These are phyloP conservation scores for Capsicum chinense DNA, from an alignment of 257 asterid species.

Conservation along the genomic window DNA sequence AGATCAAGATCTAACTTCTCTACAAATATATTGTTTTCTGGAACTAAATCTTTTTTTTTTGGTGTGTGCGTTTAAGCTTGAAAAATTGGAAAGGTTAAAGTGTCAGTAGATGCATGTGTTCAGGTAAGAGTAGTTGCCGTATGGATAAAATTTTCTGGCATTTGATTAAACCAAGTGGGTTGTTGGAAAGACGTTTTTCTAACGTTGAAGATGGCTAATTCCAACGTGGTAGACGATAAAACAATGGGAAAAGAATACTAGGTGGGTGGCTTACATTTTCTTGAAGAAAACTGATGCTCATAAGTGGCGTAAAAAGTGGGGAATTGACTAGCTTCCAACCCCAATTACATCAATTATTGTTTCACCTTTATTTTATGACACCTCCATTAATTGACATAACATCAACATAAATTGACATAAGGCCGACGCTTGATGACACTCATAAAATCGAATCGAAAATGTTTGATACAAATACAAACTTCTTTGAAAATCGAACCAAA, in stretches of 20 bases:
- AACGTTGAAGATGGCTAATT: slow-evolving; percentile 36
- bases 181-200: slow-evolving; percentile 18
- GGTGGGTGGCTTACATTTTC: neutral
- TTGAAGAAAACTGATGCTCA: neutral
- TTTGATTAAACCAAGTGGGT: slow-evolving; percentile 23
- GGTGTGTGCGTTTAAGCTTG: neutral
- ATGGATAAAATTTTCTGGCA: neutral
- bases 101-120: neutral
- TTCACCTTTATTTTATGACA: too few relatives aligned
- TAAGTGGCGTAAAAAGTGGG: neutral
- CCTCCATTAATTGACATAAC: too few relatives aligned
- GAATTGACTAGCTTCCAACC: neutral
- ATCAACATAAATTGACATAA: too few relatives aligned
- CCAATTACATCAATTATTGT: neutral
- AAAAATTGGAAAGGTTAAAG: neutral
- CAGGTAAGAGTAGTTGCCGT: neutral
- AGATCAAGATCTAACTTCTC: neutral
- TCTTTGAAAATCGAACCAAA: too few relatives aligned
- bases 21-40: neutral
- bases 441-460: too few relatives aligned
- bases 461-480: too few relatives aligned
- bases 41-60: neutral
- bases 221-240: slow-evolving; percentile 24
- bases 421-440: too few relatives aligned
- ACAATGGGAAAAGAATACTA: neutral